Conservation (phyloP, 768 basidiomycete species). For the Kwoniella sp. region DNA sequence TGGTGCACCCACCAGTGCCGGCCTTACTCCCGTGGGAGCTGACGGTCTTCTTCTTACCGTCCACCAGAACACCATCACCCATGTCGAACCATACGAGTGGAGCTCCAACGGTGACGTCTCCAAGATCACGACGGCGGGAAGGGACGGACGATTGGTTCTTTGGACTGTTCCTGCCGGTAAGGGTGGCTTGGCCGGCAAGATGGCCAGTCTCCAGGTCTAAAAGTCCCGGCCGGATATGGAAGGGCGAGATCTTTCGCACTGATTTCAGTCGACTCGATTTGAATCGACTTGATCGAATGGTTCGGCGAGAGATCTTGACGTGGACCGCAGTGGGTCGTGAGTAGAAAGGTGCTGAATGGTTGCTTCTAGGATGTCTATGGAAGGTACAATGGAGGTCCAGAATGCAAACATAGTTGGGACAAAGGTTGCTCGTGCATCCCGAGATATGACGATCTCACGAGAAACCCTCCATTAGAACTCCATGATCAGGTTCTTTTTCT, state of each 20-base stretch:
- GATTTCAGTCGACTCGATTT: background rate
- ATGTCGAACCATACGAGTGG: conserved; percentile 73
- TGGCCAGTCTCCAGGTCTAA: conserved; percentile 19
- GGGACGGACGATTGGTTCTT: conserved; percentile 88
- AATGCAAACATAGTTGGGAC: background rate
- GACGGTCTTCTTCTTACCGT: conserved; percentile 83
- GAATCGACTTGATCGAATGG: background rate
- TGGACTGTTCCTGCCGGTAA: conserved; percentile 76
- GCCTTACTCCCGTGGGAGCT: conserved; percentile 51
- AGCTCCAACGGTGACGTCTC: conserved; percentile 64
- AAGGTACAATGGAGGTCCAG: background rate
- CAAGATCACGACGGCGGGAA: conserved; percentile 85
- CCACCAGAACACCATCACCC: conserved; percentile 99
- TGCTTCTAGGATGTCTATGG: background rate
- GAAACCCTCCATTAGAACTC: too few relatives aligned
- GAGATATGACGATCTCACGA: too few relatives aligned
- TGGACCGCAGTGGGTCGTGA: too few relatives aligned
- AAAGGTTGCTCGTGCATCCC: background rate
- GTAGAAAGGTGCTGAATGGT: background rate
- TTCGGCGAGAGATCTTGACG: too few relatives aligned
- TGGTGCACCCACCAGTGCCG: conserved; percentile 49
- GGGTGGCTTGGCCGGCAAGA: conserved; percentile 58
- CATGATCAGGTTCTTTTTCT: background rate
- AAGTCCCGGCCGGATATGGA: too few relatives aligned
- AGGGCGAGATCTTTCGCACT: background rate